Evolutionary conservation across 148 eudicot genomes (phyloP).

Genomic region (Fagopyrum tataricum): DNA sequence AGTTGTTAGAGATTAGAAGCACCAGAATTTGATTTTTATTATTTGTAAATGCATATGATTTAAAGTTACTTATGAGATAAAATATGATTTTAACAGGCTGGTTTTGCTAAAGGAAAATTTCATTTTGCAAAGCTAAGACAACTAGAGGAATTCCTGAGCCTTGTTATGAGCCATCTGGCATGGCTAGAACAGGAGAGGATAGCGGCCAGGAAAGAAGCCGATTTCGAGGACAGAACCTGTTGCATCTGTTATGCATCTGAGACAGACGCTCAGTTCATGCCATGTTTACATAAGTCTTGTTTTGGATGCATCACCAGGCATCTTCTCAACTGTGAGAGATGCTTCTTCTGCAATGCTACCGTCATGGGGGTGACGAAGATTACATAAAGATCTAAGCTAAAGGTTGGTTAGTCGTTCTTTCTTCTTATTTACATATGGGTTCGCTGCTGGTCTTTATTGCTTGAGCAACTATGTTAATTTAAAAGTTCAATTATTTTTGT

Average conservation of each 20-base stretch:
- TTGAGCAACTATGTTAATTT: too few relatives aligned
- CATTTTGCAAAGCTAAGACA: slow-evolving; percentile 45
- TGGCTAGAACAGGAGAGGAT: slow-evolving; percentile 31
- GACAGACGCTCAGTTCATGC: slow-evolving; percentile 58
- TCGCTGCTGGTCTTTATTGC: too few relatives aligned
- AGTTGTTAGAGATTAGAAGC: too few relatives aligned
- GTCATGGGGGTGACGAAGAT: slow-evolving; percentile 45
- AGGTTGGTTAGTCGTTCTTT: too few relatives aligned
- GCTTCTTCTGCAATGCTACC: slow-evolving; percentile 86
- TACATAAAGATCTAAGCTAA: too few relatives aligned
- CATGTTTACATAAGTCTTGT: slow-evolving; percentile 79
- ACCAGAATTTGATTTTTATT: too few relatives aligned
- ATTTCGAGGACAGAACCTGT: slow-evolving; percentile 44
- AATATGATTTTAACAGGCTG: slow-evolving; percentile 49
- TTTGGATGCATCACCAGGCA: slow-evolving; percentile 84
- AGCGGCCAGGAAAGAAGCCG: slow-evolving; percentile 32
- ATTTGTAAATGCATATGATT: too few relatives aligned
- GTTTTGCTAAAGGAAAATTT: slow-evolving; percentile 52
- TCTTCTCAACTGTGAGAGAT: slow-evolving; percentile 77
- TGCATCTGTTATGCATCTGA: slow-evolving; percentile 69
- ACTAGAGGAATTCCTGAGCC: slow-evolving; percentile 63
- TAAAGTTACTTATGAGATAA: too few relatives aligned
- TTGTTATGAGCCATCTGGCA: slow-evolving; percentile 41
- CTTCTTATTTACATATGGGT: too few relatives aligned
- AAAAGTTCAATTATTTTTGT: too few relatives aligned